These are phyloP conservation scores for Aspergillus terreus DNA, from an alignment of 2,329 filamentous ascomycete species.

Conservation along the genomic window DNA sequence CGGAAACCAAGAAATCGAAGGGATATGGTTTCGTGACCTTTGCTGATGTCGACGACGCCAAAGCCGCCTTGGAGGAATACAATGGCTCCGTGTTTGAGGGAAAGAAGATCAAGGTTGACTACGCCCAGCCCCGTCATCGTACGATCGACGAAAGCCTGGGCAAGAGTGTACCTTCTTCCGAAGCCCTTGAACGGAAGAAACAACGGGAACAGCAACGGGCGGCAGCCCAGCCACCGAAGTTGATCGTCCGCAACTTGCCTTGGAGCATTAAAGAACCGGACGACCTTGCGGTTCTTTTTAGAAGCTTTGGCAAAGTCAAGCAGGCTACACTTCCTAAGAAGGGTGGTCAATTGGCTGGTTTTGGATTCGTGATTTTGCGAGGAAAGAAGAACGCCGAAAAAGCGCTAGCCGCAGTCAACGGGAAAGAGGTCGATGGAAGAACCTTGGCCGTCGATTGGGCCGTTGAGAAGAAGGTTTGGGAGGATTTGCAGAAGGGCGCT, in stretches of 20 bases:
- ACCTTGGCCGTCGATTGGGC: slow-evolving; percentile 94
- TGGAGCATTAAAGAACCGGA: slow-evolving; percentile 91
- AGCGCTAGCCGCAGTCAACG: slow-evolving; percentile 80
- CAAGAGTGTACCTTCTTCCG: slow-evolving; percentile 37
- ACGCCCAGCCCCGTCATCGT: slow-evolving; percentile 81
- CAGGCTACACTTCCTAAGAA: slow-evolving; percentile 78
- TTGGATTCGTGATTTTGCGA: slow-evolving; percentile 86
- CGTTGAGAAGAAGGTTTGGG: slow-evolving; percentile 85
- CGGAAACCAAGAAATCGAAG: slow-evolving; percentile 78
- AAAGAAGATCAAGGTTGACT: slow-evolving; percentile 76
- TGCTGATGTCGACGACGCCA: slow-evolving; percentile 85
- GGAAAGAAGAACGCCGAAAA: slow-evolving; percentile 88
- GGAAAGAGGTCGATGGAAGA: slow-evolving; percentile 82
- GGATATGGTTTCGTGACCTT: slow-evolving; percentile 98
- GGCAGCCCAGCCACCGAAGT: slow-evolving; percentile 62
- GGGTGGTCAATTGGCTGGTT: slow-evolving; percentile 70
- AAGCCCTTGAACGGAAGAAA: slow-evolving; percentile 35
- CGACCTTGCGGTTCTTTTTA: slow-evolving; percentile 74
- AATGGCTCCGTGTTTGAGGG: slow-evolving; percentile 75
- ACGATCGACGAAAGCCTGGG: slow-evolving; percentile 52
- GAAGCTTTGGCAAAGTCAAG: slow-evolving; percentile 88
- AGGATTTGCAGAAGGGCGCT: slow-evolving; percentile 55
- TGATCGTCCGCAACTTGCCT: slow-evolving; percentile 89
- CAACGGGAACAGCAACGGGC: slow-evolving; percentile 57
- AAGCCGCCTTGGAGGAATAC: slow-evolving; percentile 74